A percentile compares a stretch with the other conserved stretches of the same genome.
phyloP scores from a whole-genome alignment of 1,284 basidiomycete species.

The Sanghuangporus sanghuang region DNA sequence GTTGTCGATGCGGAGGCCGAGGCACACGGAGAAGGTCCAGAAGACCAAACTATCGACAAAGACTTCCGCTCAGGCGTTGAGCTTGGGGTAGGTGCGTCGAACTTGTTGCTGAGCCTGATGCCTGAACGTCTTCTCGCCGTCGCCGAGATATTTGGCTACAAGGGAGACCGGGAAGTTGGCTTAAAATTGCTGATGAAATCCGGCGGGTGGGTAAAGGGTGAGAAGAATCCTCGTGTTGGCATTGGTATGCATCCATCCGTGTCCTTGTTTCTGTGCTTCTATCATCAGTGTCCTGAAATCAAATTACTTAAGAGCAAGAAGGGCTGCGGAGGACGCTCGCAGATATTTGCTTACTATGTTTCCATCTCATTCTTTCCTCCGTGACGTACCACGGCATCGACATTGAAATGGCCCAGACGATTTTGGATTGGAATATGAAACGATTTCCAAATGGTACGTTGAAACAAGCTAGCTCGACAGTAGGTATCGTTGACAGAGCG shows the following conservation, averaged over 20 bases:
- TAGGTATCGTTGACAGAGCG: conserved; percentile 20
- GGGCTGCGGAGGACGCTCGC: conserved; percentile 83
- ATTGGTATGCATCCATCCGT: conserved; percentile 32
- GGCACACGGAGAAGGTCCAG: conserved; percentile 32
- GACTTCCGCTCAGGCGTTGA: conserved; percentile 94
- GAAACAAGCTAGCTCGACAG: conserved; percentile 11
- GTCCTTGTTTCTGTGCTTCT: neutral
- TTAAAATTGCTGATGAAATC: conserved; percentile 70
- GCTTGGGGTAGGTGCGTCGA: conserved; percentile 77
- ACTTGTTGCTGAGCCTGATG: conserved; percentile 81
- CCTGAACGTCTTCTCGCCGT: conserved; percentile 76
- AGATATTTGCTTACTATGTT: conserved; percentile 85
- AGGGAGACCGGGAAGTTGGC: conserved; percentile 76
- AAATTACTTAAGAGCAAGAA: conserved; percentile 50
- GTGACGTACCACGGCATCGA: conserved; percentile 84
- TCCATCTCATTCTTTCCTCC: conserved; percentile 85
- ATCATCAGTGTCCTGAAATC: neutral
- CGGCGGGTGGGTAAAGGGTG: conserved; percentile 76
- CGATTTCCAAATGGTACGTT: conserved; percentile 65
- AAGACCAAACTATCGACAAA: conserved; percentile 74
- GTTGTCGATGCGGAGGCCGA: conserved; percentile 59
- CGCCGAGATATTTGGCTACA: conserved; percentile 89
- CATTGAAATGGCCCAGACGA: conserved; percentile 63
- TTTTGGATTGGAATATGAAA: conserved; percentile 78
- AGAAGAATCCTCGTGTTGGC: conserved; percentile 46